phyloP scores from a whole-genome alignment of 2,329 filamentous ascomycete genomes.

The Leptoxyphium fumago region DNA sequence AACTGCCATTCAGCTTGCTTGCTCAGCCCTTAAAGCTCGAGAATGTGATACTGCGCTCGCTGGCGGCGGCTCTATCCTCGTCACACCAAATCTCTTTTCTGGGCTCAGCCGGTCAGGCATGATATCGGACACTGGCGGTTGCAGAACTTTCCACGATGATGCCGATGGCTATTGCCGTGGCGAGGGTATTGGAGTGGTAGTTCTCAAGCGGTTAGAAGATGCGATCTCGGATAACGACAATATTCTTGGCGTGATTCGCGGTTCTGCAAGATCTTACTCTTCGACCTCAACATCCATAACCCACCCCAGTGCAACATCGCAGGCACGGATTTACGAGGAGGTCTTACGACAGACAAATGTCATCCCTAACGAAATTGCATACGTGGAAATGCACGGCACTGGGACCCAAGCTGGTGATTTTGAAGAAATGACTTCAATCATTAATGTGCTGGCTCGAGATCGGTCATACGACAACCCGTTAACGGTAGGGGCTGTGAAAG shows the following conservation, averaged over 20 bases:
- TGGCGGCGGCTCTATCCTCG: conserved; percentile 16
- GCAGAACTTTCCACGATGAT: conserved; percentile 14
- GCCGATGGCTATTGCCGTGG: conserved; percentile 20
- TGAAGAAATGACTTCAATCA: conserved; percentile 15
- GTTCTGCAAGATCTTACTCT: conserved; percentile 12
- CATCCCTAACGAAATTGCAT: conserved; percentile 11
- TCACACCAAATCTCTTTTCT: conserved; percentile 13
- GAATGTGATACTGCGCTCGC: conserved; percentile 17
- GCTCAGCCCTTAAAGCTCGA: conserved; percentile 14
- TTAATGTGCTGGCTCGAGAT: conserved; percentile 6
- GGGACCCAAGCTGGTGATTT: conserved; percentile 21
- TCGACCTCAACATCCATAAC: conserved; percentile 15
- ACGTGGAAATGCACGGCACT: conserved; percentile 21
- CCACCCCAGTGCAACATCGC: conserved; percentile 13
- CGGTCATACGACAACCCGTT: conserved; percentile 6
- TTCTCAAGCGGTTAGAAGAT: conserved; percentile 20
- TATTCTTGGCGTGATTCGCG: conserved; percentile 12
- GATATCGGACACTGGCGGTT: conserved; percentile 7
- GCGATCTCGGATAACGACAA: conserved; percentile 20
- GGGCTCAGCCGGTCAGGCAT: conserved; percentile 17
- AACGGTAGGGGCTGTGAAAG: conserved; percentile 13
- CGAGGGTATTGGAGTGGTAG: conserved; percentile 13
- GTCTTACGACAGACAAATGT: conserved; percentile 12
- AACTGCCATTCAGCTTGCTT: conserved; percentile 6
- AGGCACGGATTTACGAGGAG: conserved; percentile 8